Conservation (phyloP, 2,329 filamentous ascomycete genomes). For the Camillea tinctor region DNA sequence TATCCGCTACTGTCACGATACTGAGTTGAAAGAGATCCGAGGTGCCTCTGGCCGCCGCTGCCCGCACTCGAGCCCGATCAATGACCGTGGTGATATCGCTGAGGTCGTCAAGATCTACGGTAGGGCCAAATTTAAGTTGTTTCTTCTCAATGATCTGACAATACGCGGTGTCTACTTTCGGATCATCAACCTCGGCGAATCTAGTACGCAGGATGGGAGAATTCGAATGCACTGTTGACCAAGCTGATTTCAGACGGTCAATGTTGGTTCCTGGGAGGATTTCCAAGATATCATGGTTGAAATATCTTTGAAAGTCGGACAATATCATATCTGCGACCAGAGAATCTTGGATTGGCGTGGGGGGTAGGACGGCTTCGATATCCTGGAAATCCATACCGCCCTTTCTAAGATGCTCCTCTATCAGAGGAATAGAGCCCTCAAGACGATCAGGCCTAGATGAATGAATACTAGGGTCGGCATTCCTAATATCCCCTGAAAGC, state of each 20-base stretch:
- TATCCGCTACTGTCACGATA: constrained; percentile 35
- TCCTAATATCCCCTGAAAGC: neutral
- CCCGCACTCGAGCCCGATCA: constrained; percentile 36
- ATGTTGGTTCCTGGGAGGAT: constrained; percentile 56
- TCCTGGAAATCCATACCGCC: constrained; percentile 36
- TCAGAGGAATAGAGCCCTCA: constrained; percentile 28
- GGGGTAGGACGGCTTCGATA: constrained; percentile 64
- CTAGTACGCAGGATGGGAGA: constrained; percentile 74
- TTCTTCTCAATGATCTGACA: constrained; percentile 47
- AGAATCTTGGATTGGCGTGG: constrained; percentile 81
- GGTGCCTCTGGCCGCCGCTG: constrained; percentile 36
- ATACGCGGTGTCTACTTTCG: constrained; percentile 49
- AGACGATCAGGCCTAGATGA: constrained; percentile 16
- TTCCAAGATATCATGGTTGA: constrained; percentile 77
- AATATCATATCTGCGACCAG: constrained; percentile 81
- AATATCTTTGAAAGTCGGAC: constrained; percentile 74
- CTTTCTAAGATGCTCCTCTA: constrained; percentile 39
- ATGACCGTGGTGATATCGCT: constrained; percentile 39
- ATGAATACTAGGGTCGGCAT: neutral
- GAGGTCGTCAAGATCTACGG: constrained; percentile 23
- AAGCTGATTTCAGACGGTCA: constrained; percentile 57
- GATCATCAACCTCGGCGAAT: constrained; percentile 66
- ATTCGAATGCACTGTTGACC: constrained; percentile 54
- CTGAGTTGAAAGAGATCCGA: constrained; percentile 49
- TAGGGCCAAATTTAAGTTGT: constrained; percentile 17